Evolutionary conservation across 495 filamentous ascomycete species (phyloP), one percentile per base, ranked within the genome.

Genomic region (Ascodesmis nigricans): DNA sequence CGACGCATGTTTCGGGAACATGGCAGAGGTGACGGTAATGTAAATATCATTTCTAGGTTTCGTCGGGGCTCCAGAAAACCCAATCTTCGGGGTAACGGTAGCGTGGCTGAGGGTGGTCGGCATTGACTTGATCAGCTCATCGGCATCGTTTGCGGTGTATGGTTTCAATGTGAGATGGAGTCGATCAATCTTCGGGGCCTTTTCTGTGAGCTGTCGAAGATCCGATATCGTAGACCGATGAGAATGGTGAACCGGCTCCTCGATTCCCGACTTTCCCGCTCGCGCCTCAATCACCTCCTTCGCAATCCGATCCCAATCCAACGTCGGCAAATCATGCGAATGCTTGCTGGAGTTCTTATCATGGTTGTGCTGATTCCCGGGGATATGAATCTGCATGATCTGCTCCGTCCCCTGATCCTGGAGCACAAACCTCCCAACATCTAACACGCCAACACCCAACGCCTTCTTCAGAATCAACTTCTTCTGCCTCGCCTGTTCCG

Each of bases 1-100:
- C 7, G 84, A 56, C 2, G 78, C 78, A 39, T 84, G 76, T 22
- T 69, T 62, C 21, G 77, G 71, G 2, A 99, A 55, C 9, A 66
- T 61, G 0, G 80, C 73, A 43, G 79, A 71, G 23, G 67, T 66
- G 32, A 99, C 53, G 0, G 79, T 91, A 15, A 99, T 52, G 50
- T 95, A 99, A 30, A 99, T 93, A 49, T 99, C 87, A 8, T 78
- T 91, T 41, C 87, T 59, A 5, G 79, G 64, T 45, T 77, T 78
- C 0, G 75, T 78, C 1, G 87, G 87, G 5, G 81, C 83, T 13
- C 82, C 82, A 2, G 87, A 74, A 55, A 99, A 99, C n/a, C 81
- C 84, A 46, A 92, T 81, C 52, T 84, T 81, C 41, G 64, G 67
- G 4, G 82, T 84, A 43, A 72, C 73, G 39, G 63, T 63, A 37